Conservation (phyloP, 73 alveolate species). For the Breviolum minutum region DNA sequence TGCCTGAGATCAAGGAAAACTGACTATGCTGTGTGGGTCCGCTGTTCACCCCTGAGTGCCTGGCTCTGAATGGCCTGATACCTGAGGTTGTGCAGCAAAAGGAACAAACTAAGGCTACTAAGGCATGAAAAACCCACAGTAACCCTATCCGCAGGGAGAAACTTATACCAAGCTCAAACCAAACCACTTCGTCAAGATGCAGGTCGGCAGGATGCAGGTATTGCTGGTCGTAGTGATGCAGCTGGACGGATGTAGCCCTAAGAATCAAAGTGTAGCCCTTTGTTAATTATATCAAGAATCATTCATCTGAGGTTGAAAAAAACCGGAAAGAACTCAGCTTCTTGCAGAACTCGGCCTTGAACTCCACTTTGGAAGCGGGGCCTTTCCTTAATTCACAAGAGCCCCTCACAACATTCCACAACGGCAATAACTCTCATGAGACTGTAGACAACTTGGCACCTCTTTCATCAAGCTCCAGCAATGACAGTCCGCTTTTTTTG, state of each 20-base stretch:
- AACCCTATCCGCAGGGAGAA: neutral
- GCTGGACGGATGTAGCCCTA: conserved; percentile 62
- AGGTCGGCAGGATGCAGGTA: conserved; percentile 4
- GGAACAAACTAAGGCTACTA: neutral
- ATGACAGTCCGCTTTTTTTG: neutral
- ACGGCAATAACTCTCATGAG: neutral
- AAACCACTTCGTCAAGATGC: neutral
- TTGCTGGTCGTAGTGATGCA: conserved; percentile 35
- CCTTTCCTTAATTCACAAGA: neutral
- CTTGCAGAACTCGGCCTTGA: neutral
- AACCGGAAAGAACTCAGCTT: neutral
- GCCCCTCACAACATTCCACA: neutral
- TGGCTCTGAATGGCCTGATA: conserved; percentile 33
- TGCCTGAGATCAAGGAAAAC: too few species aligned
- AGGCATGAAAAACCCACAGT: neutral
- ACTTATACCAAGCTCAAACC: neutral
- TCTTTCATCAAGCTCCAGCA: neutral
- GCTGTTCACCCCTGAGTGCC: neutral
- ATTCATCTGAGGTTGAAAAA: neutral
- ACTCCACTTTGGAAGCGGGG: conserved; percentile 59
- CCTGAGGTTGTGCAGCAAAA: neutral
- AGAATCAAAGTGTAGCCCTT: neutral
- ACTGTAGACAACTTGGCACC: neutral
- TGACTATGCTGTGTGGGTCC: too few species aligned
- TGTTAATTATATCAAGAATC: neutral